A percentile compares a stretch with the other conserved stretches of the same genome.
These are phyloP conservation scores for Acorus calamus DNA, from an alignment of 106 monocot species.

Conservation along the genomic window DNA sequence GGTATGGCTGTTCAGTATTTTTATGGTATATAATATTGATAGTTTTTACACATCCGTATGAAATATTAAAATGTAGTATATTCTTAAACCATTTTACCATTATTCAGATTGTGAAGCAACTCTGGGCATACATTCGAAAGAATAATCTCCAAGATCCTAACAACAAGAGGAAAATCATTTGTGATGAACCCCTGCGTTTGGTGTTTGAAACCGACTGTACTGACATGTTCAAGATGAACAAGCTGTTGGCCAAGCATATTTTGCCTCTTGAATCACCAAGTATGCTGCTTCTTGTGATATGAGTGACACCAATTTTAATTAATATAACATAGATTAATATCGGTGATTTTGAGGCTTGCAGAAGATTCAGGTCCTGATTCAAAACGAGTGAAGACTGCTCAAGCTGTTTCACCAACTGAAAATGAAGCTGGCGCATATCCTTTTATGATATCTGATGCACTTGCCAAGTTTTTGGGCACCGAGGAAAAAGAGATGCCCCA, in stretches of 20 bases:
- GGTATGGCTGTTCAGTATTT: conserved; percentile 25
- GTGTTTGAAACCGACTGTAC: conserved; percentile 95
- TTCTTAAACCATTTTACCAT: conserved; percentile 1
- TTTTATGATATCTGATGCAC: conserved; percentile 62
- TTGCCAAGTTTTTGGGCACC: conserved; percentile 64
- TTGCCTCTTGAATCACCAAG: conserved; percentile 50
- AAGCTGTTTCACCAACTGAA: conserved; percentile 30
- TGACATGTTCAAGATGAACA: conserved; percentile 99
- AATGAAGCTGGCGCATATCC: conserved; percentile 17
- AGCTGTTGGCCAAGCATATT: conserved; percentile 85
- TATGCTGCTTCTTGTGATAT: conserved; percentile 9
- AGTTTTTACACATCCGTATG: neutral
- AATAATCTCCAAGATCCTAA: conserved; percentile 94
- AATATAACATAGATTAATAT: neutral
- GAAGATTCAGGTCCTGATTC: conserved; percentile 43
- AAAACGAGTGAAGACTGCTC: conserved; percentile 48
- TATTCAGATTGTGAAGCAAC: conserved; percentile 84
- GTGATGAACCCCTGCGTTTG: conserved; percentile 78
- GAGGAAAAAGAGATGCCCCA: conserved; percentile 70
- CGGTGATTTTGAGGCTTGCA: conserved; percentile 19
- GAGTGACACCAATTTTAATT: neutral
- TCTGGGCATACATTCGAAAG: conserved; percentile 88
- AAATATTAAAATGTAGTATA: neutral
- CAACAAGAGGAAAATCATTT: conserved; percentile 91
- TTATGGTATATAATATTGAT: neutral